Base-by-base conservation (phyloP, 2,329 filamentous ascomycete species). In the Hyphodiscus sp. region DNA sequence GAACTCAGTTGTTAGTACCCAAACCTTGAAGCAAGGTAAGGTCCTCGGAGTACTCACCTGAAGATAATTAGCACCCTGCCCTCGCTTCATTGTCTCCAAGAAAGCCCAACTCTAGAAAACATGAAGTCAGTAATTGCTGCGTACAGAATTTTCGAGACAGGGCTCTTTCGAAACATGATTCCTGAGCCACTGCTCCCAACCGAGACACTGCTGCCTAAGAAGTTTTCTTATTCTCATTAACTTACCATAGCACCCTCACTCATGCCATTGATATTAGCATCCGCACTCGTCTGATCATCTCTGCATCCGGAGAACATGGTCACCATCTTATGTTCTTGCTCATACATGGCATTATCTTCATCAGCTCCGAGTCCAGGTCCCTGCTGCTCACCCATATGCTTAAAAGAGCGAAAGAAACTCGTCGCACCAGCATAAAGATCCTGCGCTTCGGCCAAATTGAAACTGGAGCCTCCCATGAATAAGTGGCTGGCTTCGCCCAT, bases 341-440 rank as follows among this genome's bases (percentile, higher is more conserved):
- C 64, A 66, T 68, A 71, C 49, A 65, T 58, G 45, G 74, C 72
- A 41, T 66, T 70, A 10, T 38, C 33, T 47, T 79, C 73, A 50
- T 79, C 71, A 13, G 70, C 60, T 1, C 67, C 71, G 16, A 77
- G 67, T 0, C 75, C 75, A 42, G 74, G 71, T 18, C 72, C 67
- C 11, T 38, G 33, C 11, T 38, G 33, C 46, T 76, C 68, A 50
- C 75, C 68, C 58, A 72, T 69, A 61, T 79, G 75, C 46, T 71
- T 71, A 43, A 81, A 63, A 2, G 76, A 71, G 53, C 74, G 71
- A 67, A 81, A 81, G 64, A 82, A 82, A 47, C 68, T 70, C 0
- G 72, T 76, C 2, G 79, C 78, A 41, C 77, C 78, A 0, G 74
- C 77, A 29, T 80, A 71, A 6, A 82, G 66, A 59, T 77, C 70